Conservation (phyloP, 2,329 filamentous ascomycete genomes). For the Hymenotorrendiella dingleyae region DNA sequence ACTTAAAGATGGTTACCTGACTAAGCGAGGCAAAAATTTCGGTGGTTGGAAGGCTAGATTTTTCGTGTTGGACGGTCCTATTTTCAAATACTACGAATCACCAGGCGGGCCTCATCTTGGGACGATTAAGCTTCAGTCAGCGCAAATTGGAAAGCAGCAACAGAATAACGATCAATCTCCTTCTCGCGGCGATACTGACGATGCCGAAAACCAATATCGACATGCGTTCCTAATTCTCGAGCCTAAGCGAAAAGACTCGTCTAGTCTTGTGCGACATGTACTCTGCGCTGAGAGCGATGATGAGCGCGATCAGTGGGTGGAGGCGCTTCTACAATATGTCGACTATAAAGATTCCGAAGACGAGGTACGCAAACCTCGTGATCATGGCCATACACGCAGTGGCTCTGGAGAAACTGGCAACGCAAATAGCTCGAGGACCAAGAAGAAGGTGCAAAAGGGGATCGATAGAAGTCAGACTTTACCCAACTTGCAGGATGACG, state of each 20-base stretch:
- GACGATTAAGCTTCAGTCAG: conserved; percentile 83
- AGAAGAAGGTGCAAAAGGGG: conserved; percentile 39
- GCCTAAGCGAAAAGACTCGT: conserved; percentile 92
- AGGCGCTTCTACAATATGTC: conserved; percentile 82
- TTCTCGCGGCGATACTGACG: conserved; percentile 55
- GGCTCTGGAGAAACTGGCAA: conserved; percentile 32
- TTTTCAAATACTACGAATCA: conserved; percentile 85
- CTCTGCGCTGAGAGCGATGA: conserved; percentile 90
- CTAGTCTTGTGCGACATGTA: conserved; percentile 82
- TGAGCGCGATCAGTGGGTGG: conserved; percentile 92
- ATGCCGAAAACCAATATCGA: conserved; percentile 87
- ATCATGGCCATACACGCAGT: conserved; percentile 34
- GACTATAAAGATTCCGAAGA: conserved; percentile 62
- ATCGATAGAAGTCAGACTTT: conserved; percentile 28
- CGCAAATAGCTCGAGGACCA: conserved; percentile 31
- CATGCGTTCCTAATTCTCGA: conserved; percentile 94
- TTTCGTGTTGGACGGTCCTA: conserved; percentile 62
- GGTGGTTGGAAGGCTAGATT: conserved; percentile 92
- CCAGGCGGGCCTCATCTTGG: conserved; percentile 87
- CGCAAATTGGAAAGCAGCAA: conserved; percentile 90
- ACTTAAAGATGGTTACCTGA: conserved; percentile 82
- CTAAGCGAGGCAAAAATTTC: conserved; percentile 97
- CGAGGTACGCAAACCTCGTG: conserved; percentile 33
- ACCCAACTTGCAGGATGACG: conserved; percentile 34
- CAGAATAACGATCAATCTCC: conserved; percentile 55